Percentiles rank a stretch among this genome's conserved stretches.
Conservation (phyloP, 2,329 filamentous ascomycete genomes). For the Zymoseptoria pseudotritici region DNA sequence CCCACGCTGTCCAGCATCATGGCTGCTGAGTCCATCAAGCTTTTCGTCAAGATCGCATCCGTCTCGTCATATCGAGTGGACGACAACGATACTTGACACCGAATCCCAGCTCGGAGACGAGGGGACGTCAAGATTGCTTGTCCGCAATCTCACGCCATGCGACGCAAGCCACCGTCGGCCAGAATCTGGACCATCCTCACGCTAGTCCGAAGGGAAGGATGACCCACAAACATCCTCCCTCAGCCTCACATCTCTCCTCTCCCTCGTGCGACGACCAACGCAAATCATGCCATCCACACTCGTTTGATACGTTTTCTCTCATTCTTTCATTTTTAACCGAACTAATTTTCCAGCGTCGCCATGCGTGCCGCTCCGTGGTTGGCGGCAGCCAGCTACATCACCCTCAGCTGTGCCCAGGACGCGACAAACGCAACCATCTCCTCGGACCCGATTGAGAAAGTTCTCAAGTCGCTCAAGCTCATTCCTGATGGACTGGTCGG, state of each 20-base stretch:
- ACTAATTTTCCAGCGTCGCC: not conserved
- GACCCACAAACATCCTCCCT: not conserved
- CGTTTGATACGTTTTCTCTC: not conserved
- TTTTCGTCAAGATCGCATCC: not conserved
- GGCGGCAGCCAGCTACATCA: not conserved
- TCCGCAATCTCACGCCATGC: not conserved
- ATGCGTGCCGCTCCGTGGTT: not conserved
- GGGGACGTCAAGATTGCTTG: not conserved
- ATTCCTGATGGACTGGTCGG: constrained; percentile 9
- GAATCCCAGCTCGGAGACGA: not conserved
- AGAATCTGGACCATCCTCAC: not conserved
- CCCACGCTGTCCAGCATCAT: not conserved
- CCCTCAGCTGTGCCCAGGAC: not conserved
- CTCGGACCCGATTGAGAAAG: constrained; percentile 5
- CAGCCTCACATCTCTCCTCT: not conserved
- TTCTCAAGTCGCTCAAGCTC: constrained; percentile 8
- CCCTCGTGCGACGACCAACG: not conserved
- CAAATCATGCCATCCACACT: not conserved
- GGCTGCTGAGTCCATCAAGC: not conserved
- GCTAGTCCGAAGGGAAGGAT: not conserved
- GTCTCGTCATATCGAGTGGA: not conserved
- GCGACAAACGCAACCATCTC: not conserved
- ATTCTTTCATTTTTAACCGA: not conserved
- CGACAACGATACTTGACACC: not conserved
- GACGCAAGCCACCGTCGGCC: no score